These are phyloP conservation scores for Anthracocystis panici-leucophaei DNA, from an alignment of 1,284 basidiomycete genomes.

Conservation along the genomic window DNA sequence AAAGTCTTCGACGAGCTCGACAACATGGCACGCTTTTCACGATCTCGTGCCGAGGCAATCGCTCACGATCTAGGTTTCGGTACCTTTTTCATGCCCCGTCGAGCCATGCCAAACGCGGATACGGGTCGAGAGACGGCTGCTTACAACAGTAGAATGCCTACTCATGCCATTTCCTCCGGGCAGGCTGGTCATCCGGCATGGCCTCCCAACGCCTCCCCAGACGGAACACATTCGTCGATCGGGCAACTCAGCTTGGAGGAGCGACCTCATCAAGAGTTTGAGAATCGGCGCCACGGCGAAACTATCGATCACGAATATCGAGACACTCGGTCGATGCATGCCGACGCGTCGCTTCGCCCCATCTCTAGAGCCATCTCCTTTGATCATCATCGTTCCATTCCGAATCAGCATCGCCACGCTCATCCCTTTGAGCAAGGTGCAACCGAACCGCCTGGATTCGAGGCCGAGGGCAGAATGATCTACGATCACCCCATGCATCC, in stretches of 20 bases:
- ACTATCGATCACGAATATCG: conserved; percentile 9
- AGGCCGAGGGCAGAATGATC: not conserved
- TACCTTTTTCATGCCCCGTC: not conserved
- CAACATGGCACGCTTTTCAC: conserved; percentile 36
- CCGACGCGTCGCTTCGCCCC: conserved; percentile 10
- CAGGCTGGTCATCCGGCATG: conserved; percentile 20
- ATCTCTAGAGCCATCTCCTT: conserved; percentile 32
- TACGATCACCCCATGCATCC: conserved; percentile 11
- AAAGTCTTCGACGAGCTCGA: conserved; percentile 39
- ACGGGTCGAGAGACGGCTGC: not conserved
- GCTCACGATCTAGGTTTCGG: conserved; percentile 27
- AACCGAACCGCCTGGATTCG: conserved; percentile 4
- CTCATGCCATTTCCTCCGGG: conserved; percentile 8
- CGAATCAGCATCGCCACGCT: not conserved
- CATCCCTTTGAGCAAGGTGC: conserved; percentile 2
- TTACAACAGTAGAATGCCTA: not conserved
- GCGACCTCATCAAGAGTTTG: conserved; percentile 1
- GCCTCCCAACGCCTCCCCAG: conserved; percentile 5
- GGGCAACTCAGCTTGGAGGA: conserved; percentile 25
- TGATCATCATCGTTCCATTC: conserved; percentile 21
- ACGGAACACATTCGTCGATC: conserved; percentile 17
- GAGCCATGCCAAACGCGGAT: not conserved
- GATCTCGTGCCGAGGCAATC: conserved; percentile 30
- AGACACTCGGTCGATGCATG: not conserved
- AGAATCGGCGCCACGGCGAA: not conserved